Evolutionary conservation across 306 rosid genomes (phyloP), one percentile per base, ranked within the genome.

Genomic region (Vigna mungo): DNA sequence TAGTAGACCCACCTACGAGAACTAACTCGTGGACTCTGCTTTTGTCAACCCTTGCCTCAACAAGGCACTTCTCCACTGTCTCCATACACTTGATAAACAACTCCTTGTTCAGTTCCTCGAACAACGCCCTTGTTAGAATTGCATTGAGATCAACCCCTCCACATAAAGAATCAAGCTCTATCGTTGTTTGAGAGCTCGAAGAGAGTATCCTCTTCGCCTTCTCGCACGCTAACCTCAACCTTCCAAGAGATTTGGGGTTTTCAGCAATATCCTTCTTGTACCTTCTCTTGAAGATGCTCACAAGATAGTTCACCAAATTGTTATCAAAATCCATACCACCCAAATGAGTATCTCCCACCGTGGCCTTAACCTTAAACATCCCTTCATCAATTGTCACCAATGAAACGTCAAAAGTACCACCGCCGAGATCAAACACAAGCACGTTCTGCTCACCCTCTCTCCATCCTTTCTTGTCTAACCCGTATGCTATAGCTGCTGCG

Each of bases 371-470:
- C 51, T 81, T 79, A 4, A 85, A 85, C 7, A 85, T 81, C 9
- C 88, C 88, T n/a, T 62, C 83, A 47, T 85, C 85, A 7, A 81
- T 74, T 1, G 83, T 68, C 20, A 85, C 80, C 25, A 85, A 41
- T 0, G 88, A 85, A 74, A 81, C 85, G 63, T 85, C 88, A 46
- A 85, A 81, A 16, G 88, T 85, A 0, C 88, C 88, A 18, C 88
- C 88, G 61, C 88, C 88, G 9, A 85, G 85, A 62, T 81, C 88
- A 52, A 85, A 85, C 39, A 85, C 84, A 10, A 85, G 81, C 71
- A 85, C 88, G 17, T 85, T 85, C 63, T 52, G 36, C 49, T 85
- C 88, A 9, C 76, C 83, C 7, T 79, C 25, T 70, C 78, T 81
- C 51, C 78, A 85, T 1, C 27, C 47, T 27, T 74, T 81, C 72